These are phyloP conservation scores for Nissolia schottii DNA, from an alignment of 306 rosid genomes.

Conservation along the genomic window DNA sequence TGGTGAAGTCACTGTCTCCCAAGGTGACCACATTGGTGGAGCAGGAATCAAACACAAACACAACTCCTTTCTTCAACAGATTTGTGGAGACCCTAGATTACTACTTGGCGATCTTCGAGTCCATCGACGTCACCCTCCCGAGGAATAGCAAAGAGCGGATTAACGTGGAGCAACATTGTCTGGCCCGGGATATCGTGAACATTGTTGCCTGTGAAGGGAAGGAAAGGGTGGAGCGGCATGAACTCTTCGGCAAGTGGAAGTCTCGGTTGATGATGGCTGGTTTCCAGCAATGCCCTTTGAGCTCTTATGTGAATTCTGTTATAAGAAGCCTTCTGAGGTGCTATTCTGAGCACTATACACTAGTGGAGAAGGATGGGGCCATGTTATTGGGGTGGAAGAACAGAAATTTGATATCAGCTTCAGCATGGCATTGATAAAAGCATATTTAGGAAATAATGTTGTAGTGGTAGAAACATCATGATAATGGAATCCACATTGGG, in stretches of 20 bases:
- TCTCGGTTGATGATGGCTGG: conserved; percentile 95
- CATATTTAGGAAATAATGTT: conserved; percentile 10
- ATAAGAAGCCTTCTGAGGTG: conserved; percentile 58
- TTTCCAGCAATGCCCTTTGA: conserved; percentile 66
- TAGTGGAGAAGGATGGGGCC: conserved; percentile 83
- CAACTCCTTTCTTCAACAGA: conserved; percentile 80
- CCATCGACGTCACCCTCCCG: conserved; percentile 70
- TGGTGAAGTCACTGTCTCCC: conserved; percentile 79
- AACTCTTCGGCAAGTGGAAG: conserved; percentile 92
- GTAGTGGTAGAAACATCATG: conserved; percentile 20
- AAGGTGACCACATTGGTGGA: conserved; percentile 81
- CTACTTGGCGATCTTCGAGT: conserved; percentile 90
- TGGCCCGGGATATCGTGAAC: conserved; percentile 84
- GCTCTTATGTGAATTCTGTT: conserved; percentile 80
- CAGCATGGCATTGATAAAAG: conserved; percentile 72
- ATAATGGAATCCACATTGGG: neutral
- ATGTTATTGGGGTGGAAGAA: conserved; percentile 91
- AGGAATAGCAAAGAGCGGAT: conserved; percentile 74
- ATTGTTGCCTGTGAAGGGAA: conserved; percentile 86
- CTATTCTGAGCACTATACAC: conserved; percentile 75
- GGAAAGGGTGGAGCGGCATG: conserved; percentile 88
- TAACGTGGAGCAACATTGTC: conserved; percentile 83
- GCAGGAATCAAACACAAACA: conserved; percentile 96
- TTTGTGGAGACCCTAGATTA: conserved; percentile 72
- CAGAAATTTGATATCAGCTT: conserved; percentile 83